phyloP scores from a whole-genome alignment of 2,329 filamentous ascomycete species.

The Neonectria magnoliae region DNA sequence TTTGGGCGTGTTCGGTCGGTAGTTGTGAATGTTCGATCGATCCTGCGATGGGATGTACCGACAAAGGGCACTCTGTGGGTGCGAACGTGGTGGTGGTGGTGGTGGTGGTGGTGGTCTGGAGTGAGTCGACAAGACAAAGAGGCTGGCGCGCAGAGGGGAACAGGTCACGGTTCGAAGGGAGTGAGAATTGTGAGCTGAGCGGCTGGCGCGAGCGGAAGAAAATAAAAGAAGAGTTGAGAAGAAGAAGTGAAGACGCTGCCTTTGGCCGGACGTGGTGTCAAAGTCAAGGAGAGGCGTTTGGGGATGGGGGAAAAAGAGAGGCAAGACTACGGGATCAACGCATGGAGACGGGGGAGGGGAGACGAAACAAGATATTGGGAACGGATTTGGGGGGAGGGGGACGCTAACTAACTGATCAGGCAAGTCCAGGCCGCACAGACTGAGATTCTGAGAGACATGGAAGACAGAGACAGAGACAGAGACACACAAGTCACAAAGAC shows the following conservation, averaged over 20 bases:
- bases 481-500: not conserved
- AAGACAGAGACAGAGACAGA: constrained; percentile 1
- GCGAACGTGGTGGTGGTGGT: not conserved
- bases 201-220: constrained; percentile 35
- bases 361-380: constrained; percentile 43
- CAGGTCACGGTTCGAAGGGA: constrained; percentile 35
- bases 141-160: constrained; percentile 29
- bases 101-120: too few relatives aligned
- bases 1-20: constrained; percentile 36
- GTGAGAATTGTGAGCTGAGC: constrained; percentile 30
- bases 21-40: constrained; percentile 38
- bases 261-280: constrained; percentile 30
- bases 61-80: constrained; percentile 20
- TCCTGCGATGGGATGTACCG: constrained; percentile 43
- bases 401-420: not conserved
- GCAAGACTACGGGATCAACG: constrained; percentile 23
- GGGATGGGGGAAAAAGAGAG: constrained; percentile 21
- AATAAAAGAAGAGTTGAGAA: constrained; percentile 22
- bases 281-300: constrained; percentile 35
- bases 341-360: constrained; percentile 30
- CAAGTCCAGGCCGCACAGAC: not conserved
- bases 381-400: constrained; percentile 2
- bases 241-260: constrained; percentile 40
- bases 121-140: constrained; percentile 22
- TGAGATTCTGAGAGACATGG: not conserved